Base-by-base conservation (phyloP, 2,329 filamentous ascomycete genomes). In the Diplodia scrobiculata region DNA sequence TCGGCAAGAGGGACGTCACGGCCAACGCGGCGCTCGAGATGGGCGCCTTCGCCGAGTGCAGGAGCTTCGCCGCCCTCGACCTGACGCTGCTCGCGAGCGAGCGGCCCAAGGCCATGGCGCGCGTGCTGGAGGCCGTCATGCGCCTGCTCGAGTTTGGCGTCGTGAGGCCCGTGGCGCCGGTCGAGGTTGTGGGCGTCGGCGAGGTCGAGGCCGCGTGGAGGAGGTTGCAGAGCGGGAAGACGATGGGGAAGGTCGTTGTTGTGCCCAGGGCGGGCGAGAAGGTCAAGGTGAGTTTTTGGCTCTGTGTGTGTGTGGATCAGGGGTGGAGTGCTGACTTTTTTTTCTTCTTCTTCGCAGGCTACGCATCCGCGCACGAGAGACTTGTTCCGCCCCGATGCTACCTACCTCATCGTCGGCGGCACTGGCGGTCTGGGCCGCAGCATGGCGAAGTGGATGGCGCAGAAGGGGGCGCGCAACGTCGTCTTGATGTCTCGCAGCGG, bases 361-460 rank as follows among this genome's bases (percentile, higher is more conserved):
- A 60, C 64, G 2, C 64, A 66, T 19, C 53, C 52, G 7, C 55
- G 41, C 14, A 21, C 21, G 5, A 53, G n/a, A 25, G 52, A 60
- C 21, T 32, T 69, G 21, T 55, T 71, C 32, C 66, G 51, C 1
- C 51, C 54, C 3, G 67, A 74, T 50, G 70, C 70, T 2, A 70
- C 73, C 1, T 76, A 75, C 60, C 25, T 76, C 7, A 66, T 76
- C 3, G 70, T 71, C 32, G 73, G 73, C 36, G 73, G 73, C 3
- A 69, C 69, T 1, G 73, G 74, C 2, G 73, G 73, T 5, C 59
- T 75, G 25, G 74, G 73, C 3, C 70, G 74, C 1, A 69, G 68
- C 29, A 72, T 75, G 48, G 68, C 71, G 6, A 67, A 63, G 34
- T 73, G 71, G 71, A 72, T 76, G 72, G 68, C 70, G 4, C 52